Evolutionary conservation across 805 yeast genomes (phyloP), one percentile per base, ranked within the genome.

Genomic region (Ogataea dorogensis): DNA sequence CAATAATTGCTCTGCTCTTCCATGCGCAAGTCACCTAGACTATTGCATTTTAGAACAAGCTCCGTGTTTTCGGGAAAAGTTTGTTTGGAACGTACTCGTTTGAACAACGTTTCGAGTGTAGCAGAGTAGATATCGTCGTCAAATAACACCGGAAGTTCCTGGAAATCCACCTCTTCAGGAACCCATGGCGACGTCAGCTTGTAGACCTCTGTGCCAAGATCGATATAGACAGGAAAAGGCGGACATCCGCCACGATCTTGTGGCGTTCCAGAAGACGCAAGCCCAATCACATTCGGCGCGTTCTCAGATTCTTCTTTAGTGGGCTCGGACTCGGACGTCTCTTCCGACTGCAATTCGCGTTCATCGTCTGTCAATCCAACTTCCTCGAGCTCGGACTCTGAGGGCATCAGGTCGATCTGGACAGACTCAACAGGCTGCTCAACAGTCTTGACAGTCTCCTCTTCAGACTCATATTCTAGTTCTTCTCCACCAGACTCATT

Each of bases 181-280:
- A 28, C 31, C 0, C 38, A 18, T 2, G 60, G 57, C 6, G 40
- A 34, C 18, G 49, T 42, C 10, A 58, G 31, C 32, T 56, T 57
- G 36, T 47, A 49, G 10, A 58, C 51, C 17, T 49, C 49, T 5
- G 43, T 49, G 15, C 59, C 57, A 9, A 53, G 33, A 28, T 58
- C 62, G 12, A 58, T 40, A 31, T 56, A 58, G 5, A 56, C 40
- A 2, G 62, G 60, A 8, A 53, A 38, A 12, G 35, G 33, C n/a
- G n/a, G n/a, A n/a, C n/a, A n/a, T n/a, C n/a, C n/a, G n/a, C n/a
- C n/a, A n/a, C n/a, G n/a, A n/a, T n/a, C n/a, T n/a, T n/a, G n/a
- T n/a, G n/a, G n/a, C n/a, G n/a, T n/a, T n/a, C n/a, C n/a, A n/a
- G n/a, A n/a, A n/a, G n/a, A n/a, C n/a, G n/a, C n/a, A n/a, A n/a